Base-by-base conservation (phyloP, 2,329 filamentous ascomycete species). In the Nigrograna mackinnonii region DNA sequence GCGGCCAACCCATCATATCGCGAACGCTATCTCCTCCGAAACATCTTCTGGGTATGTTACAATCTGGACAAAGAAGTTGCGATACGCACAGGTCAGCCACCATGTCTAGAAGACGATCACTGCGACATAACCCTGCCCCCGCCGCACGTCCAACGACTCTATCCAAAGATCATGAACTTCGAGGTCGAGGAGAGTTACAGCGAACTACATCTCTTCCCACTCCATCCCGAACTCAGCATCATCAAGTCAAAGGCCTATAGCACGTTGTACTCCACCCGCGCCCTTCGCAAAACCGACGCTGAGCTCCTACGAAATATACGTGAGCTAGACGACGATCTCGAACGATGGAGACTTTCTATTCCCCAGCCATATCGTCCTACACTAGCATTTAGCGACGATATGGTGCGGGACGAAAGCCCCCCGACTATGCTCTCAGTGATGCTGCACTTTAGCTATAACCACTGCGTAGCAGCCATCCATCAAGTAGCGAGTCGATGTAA, bases 41-140 rank as follows among this genome's bases (percentile, higher is more conserved):
- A 34, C 18, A 17, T 40, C 11, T 40, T 40, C 14, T 40, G 38
- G 38, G n/a, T 34, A 4, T 40, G 38, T 19, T 22, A 40, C 20
- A 34, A 7, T 20, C 35, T 33, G 19, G 37, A 40, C 28, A 40
- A 40, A 19, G 37, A 40, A 13, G 13, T 40, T n/a, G 28, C 26
- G 17, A 18, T 40, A 14, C 26, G 30, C 11, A 40, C 38, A 3
- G 38, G 38, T 11, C 38, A 40, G 28, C 38, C 38, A 26, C 38
- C 38, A 20, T 14, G n/a, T 3, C 14, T 40, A 33, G 18, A 33
- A 20, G 38, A 40, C 20, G n/a, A 35, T 19, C 3, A 40, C 38
- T 40, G 38, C 18, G 30, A 40, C 28, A 33, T 34, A 14, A 40
- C 38, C 13, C 38, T 35, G 4, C 38, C 38, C 9, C 26, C 26